Evolutionary conservation across 352 stramenopile genomes (phyloP).

Genomic region (Phytophthora pinifolia): DNA sequence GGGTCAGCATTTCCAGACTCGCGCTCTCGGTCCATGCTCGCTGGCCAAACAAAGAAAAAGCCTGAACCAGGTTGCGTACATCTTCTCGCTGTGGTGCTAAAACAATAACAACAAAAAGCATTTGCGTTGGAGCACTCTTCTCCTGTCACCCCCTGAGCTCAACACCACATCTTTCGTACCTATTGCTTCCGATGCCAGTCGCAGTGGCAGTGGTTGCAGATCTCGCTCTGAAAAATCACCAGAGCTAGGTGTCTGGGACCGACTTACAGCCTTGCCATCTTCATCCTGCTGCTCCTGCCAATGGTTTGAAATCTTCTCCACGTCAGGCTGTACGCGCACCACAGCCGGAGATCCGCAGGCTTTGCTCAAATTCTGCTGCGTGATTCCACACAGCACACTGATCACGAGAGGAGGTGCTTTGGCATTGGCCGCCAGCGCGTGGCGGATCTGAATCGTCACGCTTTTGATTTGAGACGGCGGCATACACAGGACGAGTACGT

Average conservation of each 20-base stretch:
- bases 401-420: slow-evolving; percentile 37
- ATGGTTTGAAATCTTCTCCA: slow-evolving; percentile 24
- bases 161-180: slow-evolving; percentile 4
- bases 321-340: slow-evolving; percentile 31
- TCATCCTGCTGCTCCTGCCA: slow-evolving; percentile 17
- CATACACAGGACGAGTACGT: slow-evolving; percentile 67
- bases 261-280: no score
- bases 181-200: slow-evolving; percentile 21
- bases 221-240: slow-evolving; percentile 6
- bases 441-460: slow-evolving; percentile 68
- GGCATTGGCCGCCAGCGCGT: slow-evolving; percentile 34
- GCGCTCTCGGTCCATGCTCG: slow-evolving; percentile 11
- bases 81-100: slow-evolving; percentile 15
- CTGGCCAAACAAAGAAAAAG: slow-evolving; percentile 18
- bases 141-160: not conserved
- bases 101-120: slow-evolving; percentile 1
- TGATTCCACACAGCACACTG: slow-evolving; percentile 47
- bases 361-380: slow-evolving; percentile 47
- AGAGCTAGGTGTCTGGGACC: not conserved
- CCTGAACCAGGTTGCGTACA: slow-evolving; percentile 12
- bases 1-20: not conserved
- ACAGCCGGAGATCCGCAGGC: slow-evolving; percentile 42
- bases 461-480: slow-evolving; percentile 68
- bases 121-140: not conserved
- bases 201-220: slow-evolving; percentile 12